Conservation (phyloP, 2,329 filamentous ascomycete species). For the Calonectria pseudoturangicola region DNA sequence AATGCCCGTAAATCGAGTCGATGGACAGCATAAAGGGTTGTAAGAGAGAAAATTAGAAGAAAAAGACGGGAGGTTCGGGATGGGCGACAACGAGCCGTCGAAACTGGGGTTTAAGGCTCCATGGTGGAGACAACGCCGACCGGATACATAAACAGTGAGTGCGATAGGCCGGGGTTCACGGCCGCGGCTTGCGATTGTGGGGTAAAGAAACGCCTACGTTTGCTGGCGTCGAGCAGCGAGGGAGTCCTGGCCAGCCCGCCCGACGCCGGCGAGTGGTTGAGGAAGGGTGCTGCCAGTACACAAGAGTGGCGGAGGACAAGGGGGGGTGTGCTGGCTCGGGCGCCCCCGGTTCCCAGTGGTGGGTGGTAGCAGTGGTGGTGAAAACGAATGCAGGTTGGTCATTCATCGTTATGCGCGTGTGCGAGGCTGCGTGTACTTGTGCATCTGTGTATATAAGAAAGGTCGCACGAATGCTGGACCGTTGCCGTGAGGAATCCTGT, state of each 20-base stretch:
- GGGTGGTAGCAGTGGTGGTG: constrained; percentile 1
- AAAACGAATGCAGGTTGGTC: constrained; percentile 17
- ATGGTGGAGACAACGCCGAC: constrained; percentile 48
- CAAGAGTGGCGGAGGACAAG: constrained; percentile 34
- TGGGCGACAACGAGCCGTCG: constrained; percentile 50
- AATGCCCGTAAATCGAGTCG: constrained; percentile 30
- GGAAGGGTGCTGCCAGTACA: constrained; percentile 28
- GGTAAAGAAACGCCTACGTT: constrained; percentile 51
- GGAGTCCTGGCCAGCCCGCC: constrained; percentile 27
- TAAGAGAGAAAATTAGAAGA: constrained; percentile 48
- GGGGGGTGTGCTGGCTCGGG: constrained; percentile 20
- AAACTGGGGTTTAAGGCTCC: constrained; percentile 55
- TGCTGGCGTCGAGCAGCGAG: constrained; percentile 43
- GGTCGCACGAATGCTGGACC: not conserved
- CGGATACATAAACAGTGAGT: constrained; percentile 49
- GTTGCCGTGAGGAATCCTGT: constrained; percentile 2
- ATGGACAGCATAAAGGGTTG: constrained; percentile 36
- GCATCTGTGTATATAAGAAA: not conserved
- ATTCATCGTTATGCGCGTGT: constrained; percentile 14
- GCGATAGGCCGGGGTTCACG: constrained; percentile 53
- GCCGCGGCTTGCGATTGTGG: constrained; percentile 53
- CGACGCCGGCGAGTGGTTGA: constrained; percentile 24
- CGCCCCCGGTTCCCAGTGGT: constrained; percentile 12
- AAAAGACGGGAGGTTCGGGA: constrained; percentile 46
- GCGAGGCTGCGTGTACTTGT: constrained; percentile 9